Evolutionary conservation across 805 yeast species (phyloP).

Genomic region (Yarrowia keelungensis): DNA sequence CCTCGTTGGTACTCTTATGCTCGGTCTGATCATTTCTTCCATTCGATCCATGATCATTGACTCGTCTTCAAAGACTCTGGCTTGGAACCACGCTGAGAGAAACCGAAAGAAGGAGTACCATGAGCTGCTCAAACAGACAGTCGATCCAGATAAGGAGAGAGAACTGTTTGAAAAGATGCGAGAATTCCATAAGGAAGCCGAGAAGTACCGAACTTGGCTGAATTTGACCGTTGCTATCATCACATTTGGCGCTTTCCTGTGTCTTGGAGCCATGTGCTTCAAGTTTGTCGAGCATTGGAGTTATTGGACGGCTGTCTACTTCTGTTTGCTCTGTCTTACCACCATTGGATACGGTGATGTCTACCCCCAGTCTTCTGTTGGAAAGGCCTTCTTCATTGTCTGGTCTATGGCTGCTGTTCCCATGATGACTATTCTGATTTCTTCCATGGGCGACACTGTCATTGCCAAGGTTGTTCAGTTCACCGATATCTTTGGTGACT

Average conservation of each 20-base stretch:
- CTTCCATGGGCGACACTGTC: conserved; percentile 69
- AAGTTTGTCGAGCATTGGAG: conserved; percentile 69
- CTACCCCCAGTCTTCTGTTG: conserved; percentile 67
- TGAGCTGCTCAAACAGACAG: conserved; percentile 41
- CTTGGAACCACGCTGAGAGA: conserved; percentile 69
- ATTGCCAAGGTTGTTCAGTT: conserved; percentile 41
- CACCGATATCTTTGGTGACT: conserved; percentile 42
- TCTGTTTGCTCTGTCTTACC: conserved; percentile 73
- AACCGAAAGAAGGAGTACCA: conserved; percentile 53
- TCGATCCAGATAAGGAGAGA: conserved; percentile 46
- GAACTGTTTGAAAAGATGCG: conserved; percentile 66
- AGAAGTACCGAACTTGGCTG: not conserved
- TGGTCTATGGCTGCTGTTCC: conserved; percentile 90
- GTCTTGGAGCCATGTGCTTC: conserved; percentile 75
- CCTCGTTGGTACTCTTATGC: conserved; percentile 69
- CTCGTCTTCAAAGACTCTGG: conserved; percentile 67
- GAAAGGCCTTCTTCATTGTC: conserved; percentile 72
- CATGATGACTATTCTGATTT: conserved; percentile 79
- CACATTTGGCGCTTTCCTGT: conserved; percentile 60
- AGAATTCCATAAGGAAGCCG: conserved; percentile 55
- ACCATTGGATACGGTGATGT: conserved; percentile 89
- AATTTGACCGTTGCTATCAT: conserved; percentile 56
- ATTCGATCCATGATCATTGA: conserved; percentile 68
- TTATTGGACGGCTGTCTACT: conserved; percentile 75
- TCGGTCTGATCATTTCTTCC: conserved; percentile 77